These are phyloP conservation scores for Ganoderma resinaceum DNA, from an alignment of 1,284 basidiomycete genomes.

Conservation along the genomic window DNA sequence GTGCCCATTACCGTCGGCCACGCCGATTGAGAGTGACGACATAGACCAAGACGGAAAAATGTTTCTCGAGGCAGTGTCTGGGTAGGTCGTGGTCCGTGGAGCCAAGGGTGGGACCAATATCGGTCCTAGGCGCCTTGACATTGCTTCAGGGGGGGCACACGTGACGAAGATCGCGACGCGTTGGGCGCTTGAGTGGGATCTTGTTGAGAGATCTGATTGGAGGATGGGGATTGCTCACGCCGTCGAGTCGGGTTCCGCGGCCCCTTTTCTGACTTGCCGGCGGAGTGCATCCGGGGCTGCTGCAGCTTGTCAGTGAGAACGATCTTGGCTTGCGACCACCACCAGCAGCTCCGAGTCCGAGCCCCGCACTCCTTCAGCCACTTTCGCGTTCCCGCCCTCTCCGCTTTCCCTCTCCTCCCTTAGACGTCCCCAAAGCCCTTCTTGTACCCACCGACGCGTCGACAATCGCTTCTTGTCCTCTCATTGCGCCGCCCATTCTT, in stretches of 20 bases:
- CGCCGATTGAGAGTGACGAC: no score
- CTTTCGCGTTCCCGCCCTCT: conserved; percentile 21
- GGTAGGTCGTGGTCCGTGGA: no score
- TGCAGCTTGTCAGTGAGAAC: not conserved
- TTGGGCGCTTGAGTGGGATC: conserved; percentile 12
- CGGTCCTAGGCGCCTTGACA: no score
- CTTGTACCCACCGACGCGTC: not conserved
- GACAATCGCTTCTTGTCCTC: not conserved
- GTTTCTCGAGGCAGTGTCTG: not conserved
- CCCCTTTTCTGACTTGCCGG: not conserved
- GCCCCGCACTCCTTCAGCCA: conserved; percentile 9
- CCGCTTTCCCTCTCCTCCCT: not conserved
- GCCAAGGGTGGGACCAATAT: no score
- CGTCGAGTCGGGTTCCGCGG: not conserved
- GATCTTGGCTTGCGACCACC: conserved; percentile 29
- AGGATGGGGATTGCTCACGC: not conserved
- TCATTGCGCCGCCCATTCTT: not conserved
- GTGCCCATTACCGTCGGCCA: no score
- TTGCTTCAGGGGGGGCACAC: conserved; percentile 8
- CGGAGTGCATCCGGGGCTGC: not conserved
- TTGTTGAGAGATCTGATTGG: conserved; percentile 29
- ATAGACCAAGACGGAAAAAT: no score
- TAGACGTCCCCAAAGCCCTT: not conserved
- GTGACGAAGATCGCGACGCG: conserved; percentile 9
- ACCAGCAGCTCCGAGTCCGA: conserved; percentile 19